Evolutionary conservation across 192 early-diverging fungal genomes (phyloP).

Genomic region (Chytriomyces confervae): DNA sequence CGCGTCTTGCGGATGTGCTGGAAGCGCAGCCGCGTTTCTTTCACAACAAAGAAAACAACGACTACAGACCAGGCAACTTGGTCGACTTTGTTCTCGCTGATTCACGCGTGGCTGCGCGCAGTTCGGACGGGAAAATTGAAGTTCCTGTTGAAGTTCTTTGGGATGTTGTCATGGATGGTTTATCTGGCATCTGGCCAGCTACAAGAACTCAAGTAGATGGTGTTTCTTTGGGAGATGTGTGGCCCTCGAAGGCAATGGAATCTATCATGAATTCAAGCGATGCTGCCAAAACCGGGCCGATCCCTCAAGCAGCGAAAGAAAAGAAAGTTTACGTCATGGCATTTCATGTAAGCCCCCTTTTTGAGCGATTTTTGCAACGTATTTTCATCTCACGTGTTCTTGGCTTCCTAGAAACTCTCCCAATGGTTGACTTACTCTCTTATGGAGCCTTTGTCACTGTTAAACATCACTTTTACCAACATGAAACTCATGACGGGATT

Average conservation of each 20-base stretch:
- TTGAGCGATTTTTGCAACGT: background rate
- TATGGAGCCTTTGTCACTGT: constrained; percentile 75
- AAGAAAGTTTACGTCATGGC: constrained; percentile 7
- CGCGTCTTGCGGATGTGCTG: constrained; percentile 66
- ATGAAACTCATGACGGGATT: constrained; percentile 81
- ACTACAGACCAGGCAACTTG: constrained; percentile 84
- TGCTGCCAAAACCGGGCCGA: constrained; percentile 1
- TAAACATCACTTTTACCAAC: constrained; percentile 54
- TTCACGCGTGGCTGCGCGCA: constrained; percentile 23
- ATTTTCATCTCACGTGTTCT: constrained; percentile 51
- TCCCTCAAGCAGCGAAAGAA: background rate
- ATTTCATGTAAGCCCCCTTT: constrained; percentile 2
- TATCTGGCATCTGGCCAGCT: constrained; percentile 86
- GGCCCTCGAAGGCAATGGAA: constrained; percentile 72
- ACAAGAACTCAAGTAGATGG: constrained; percentile 79
- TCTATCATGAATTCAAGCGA: constrained; percentile 14
- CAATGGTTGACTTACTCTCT: constrained; percentile 97
- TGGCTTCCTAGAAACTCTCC: constrained; percentile 82
- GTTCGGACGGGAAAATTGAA: constrained; percentile 29
- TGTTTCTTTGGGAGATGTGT: constrained; percentile 86
- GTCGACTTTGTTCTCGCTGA: constrained; percentile 78
- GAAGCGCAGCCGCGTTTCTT: constrained; percentile 23
- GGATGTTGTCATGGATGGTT: constrained; percentile 77
- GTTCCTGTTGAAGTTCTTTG: constrained; percentile 76
- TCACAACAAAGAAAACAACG: constrained; percentile 39